Percentiles rank a stretch among this genome's conserved stretches.
phyloP scores from a whole-genome alignment of 768 basidiomycete species.

The Galerina marginata region DNA sequence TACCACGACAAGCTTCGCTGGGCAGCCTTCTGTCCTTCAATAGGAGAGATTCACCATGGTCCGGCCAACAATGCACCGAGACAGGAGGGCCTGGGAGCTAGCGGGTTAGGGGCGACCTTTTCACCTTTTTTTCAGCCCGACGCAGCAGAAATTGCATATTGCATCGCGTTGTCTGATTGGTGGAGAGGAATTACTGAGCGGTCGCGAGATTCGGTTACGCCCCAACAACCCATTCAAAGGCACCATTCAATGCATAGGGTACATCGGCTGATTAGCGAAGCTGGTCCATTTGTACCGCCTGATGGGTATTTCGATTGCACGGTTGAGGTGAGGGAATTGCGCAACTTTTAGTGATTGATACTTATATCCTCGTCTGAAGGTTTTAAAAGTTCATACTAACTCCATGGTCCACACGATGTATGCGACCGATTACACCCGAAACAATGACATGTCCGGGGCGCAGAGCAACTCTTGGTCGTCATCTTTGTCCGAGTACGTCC shows the following conservation, averaged over 20 bases:
- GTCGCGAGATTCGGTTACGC: constrained; percentile 5
- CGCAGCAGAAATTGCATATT: constrained; percentile 47
- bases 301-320: constrained; percentile 67
- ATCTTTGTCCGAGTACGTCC: constrained; percentile 45
- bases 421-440: constrained; percentile 71
- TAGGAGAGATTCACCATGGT: constrained; percentile 43
- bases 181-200: constrained; percentile 44
- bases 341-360: background rate
- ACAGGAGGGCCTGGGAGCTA: constrained; percentile 37
- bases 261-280: constrained; percentile 58
- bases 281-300: constrained; percentile 47
- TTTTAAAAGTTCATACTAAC: constrained; percentile 50
- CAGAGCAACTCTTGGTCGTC: constrained; percentile 53
- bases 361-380: constrained; percentile 36
- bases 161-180: constrained; percentile 52
- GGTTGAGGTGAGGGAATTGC: constrained; percentile 51
- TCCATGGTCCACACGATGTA: constrained; percentile 49
- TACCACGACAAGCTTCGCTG: constrained; percentile 55
- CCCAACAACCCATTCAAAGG: constrained; percentile 13
- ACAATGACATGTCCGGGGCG: constrained; percentile 35
- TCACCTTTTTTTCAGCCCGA: constrained; percentile 51
- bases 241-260: constrained; percentile 28
- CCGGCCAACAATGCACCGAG: constrained; percentile 41
- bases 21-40: constrained; percentile 55
- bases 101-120: constrained; percentile 42